These are phyloP conservation scores for Strobilomyces confusus DNA, from an alignment of 768 basidiomycete species.

Conservation along the genomic window DNA sequence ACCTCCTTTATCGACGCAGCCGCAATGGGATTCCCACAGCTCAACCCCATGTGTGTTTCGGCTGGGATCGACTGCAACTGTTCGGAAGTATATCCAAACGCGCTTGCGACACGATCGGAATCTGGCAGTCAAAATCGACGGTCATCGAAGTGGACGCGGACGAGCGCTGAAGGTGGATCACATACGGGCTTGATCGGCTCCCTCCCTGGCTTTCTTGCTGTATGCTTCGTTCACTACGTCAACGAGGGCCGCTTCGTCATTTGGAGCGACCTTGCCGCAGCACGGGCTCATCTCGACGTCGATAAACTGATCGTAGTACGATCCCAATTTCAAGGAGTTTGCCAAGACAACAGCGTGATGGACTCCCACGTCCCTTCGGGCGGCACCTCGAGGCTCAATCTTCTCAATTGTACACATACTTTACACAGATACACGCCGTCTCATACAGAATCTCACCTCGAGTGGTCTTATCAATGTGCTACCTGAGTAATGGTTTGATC, in stretches of 20 bases:
- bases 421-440: no score
- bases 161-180: neutral
- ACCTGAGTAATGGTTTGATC: no score
- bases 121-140: neutral
- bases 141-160: neutral
- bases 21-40: constrained; percentile 53
- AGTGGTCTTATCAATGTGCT: no score
- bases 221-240: constrained; percentile 12
- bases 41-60: constrained; percentile 45
- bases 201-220: constrained; percentile 7
- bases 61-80: constrained; percentile 41
- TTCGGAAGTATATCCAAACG: constrained; percentile 47
- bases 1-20: constrained; percentile 46
- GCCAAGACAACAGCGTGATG: neutral
- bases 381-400: no score
- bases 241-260: neutral
- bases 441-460: no score
- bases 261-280: neutral
- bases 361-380: no score
- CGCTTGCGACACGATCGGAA: constrained; percentile 16
- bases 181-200: constrained; percentile 13
- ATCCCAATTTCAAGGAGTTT: neutral
- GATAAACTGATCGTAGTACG: neutral
- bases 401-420: no score
- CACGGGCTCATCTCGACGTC: constrained; percentile 1